Conservation (phyloP, 345 rosid species). For the Salix purpurea region DNA sequence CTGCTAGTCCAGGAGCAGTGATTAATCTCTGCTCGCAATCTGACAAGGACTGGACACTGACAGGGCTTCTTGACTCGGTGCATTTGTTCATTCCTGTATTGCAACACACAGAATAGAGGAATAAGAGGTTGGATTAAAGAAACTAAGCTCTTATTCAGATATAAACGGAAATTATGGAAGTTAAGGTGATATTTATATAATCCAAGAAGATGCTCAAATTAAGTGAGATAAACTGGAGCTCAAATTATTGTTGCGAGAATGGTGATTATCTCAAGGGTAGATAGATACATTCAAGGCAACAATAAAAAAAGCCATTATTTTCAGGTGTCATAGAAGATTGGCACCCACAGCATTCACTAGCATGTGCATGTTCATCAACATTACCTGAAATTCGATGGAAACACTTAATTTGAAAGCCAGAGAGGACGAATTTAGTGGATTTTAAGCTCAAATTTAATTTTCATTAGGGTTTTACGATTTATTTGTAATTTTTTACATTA, state of each 20-base stretch:
- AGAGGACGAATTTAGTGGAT: background rate
- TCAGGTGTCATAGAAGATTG: background rate
- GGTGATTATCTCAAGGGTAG: background rate
- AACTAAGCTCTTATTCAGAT: background rate
- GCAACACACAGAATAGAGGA: background rate
- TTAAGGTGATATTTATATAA: too few species aligned
- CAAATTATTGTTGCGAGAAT: background rate
- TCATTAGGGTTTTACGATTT: too few species aligned
- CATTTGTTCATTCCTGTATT: conserved; percentile 41
- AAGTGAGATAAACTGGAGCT: background rate
- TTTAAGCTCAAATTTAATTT: too few species aligned
- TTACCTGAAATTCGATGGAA: background rate
- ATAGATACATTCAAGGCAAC: background rate
- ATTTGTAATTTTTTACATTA: too few species aligned
- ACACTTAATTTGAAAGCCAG: background rate
- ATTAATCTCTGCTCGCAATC: conserved; percentile 27
- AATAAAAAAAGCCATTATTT: background rate
- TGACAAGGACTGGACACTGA: conserved; percentile 27
- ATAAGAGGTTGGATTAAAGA: background rate
- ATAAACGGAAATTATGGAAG: background rate
- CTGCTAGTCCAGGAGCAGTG: background rate
- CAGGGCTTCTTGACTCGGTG: conserved; percentile 45
- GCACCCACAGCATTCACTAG: background rate
- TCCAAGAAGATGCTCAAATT: background rate
- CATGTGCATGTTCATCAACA: background rate